These are phyloP conservation scores for Psilocybe azurescens DNA, from an alignment of 768 basidiomycete species.

Conservation along the genomic window DNA sequence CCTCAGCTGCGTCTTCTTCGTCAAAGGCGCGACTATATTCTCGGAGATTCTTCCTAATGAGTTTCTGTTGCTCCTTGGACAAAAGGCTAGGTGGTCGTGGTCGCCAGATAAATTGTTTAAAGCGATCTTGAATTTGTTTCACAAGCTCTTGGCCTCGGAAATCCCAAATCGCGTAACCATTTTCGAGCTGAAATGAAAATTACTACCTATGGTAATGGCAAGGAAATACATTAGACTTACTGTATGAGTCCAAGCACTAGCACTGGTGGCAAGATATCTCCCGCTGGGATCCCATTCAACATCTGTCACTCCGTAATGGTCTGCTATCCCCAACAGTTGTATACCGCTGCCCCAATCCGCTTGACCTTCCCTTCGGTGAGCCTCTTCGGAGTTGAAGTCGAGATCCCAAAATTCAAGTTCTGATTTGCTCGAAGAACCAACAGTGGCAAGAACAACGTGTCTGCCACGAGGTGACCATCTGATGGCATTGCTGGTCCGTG, in stretches of 20 bases:
- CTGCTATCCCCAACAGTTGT: conserved; percentile 82
- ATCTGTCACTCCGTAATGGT: conserved; percentile 97
- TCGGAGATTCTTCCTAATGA: conserved; percentile 85
- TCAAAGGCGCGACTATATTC: conserved; percentile 94
- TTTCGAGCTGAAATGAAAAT: conserved; percentile 72
- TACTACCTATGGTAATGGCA: not conserved
- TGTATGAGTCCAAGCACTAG: conserved; percentile 94
- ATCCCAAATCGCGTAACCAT: conserved; percentile 97
- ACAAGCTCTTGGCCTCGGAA: conserved; percentile 97
- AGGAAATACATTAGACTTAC: conserved; percentile 43
- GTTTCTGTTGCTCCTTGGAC: conserved; percentile 85
- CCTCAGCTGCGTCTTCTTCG: conserved; percentile 95
- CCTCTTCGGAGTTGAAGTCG: conserved; percentile 80
- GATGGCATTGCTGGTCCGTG: conserved; percentile 90
- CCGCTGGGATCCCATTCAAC: conserved; percentile 99
- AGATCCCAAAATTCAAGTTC: conserved; percentile 99
- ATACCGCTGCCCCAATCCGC: conserved; percentile 86
- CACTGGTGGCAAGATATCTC: conserved; percentile 90
- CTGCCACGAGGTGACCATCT: conserved; percentile 97
- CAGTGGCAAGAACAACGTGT: conserved; percentile 94
- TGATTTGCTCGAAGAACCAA: conserved; percentile 93
- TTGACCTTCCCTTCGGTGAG: conserved; percentile 52
- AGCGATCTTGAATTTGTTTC: conserved; percentile 87
- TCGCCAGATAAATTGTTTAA: conserved; percentile 99
- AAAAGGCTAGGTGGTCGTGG: conserved; percentile 92